Percentiles rank a stretch among this genome's conserved stretches.
Conservation (phyloP, 495 filamentous ascomycete species). For the Neurospora intermedia region DNA sequence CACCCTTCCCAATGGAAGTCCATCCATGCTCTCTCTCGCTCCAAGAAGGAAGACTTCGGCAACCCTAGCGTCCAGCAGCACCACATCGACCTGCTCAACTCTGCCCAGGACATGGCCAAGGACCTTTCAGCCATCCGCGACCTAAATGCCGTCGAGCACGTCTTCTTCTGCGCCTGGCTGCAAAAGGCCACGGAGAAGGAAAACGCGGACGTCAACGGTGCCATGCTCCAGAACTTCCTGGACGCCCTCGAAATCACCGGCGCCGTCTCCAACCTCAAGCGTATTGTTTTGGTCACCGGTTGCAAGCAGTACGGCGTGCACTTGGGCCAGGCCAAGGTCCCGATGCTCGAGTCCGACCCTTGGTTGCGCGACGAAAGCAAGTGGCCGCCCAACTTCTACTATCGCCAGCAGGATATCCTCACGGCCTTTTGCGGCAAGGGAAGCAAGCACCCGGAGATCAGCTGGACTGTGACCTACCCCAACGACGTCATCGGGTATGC, state of each 20-base stretch:
- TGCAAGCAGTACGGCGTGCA: constrained; percentile 49
- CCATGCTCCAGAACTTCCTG: constrained; percentile 43
- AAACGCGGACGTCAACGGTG: constrained; percentile 32
- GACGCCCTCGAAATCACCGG: constrained; percentile 36
- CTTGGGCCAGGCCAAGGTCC: constrained; percentile 40
- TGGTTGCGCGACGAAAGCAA: constrained; percentile 8
- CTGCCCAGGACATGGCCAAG: constrained; percentile 33
- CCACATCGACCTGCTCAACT: constrained; percentile 32
- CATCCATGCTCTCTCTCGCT: constrained; percentile 35
- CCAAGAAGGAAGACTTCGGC: constrained; percentile 28
- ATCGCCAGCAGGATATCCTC: constrained; percentile 36
- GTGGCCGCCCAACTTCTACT: constrained; percentile 39
- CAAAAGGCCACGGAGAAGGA: constrained; percentile 35
- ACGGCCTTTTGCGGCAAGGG: constrained; percentile 9
- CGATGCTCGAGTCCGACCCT: constrained; percentile 36
- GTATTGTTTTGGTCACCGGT: constrained; percentile 43
- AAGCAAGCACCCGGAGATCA: constrained; percentile 24
- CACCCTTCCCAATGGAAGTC: constrained; percentile 29
- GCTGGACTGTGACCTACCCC: constrained; percentile 41
- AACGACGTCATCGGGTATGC: constrained; percentile 42
- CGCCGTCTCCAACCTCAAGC: constrained; percentile 31
- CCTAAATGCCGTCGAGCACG: constrained; percentile 20
- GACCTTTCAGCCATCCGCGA: constrained; percentile 28
- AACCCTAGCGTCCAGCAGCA: constrained; percentile 33
- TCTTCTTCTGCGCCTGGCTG: constrained; percentile 41